These are phyloP conservation scores for Orbilia brochopaga DNA, from an alignment of 2,329 filamentous ascomycete species.

Conservation along the genomic window DNA sequence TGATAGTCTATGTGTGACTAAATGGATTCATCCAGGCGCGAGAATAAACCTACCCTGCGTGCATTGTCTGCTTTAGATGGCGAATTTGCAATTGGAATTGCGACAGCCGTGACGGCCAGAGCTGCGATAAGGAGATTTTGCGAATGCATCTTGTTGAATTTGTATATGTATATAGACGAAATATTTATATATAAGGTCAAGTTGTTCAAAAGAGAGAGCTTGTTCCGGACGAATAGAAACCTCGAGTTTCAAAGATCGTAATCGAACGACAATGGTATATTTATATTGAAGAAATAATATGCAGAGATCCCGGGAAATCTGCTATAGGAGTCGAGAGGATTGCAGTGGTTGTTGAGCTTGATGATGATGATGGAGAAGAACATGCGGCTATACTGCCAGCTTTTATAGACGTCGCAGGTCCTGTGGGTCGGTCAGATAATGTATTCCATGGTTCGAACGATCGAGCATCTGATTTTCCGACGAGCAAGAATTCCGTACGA, in stretches of 20 bases:
- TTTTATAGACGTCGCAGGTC: constrained; percentile 6
- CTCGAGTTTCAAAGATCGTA: constrained; percentile 14
- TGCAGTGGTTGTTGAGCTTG: constrained; percentile 12
- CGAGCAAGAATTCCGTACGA: no score
- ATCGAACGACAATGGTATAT: not conserved
- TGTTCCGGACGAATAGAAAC: constrained; percentile 6
- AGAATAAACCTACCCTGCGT: constrained; percentile 21
- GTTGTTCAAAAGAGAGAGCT: not conserved
- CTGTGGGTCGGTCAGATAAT: no score
- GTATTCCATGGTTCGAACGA: no score
- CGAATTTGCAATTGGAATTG: constrained; percentile 13
- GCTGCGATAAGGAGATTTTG: constrained; percentile 14
- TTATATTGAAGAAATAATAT: constrained; percentile 5
- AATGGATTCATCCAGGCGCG: no score
- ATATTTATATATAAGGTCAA: constrained; percentile 4
- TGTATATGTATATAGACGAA: constrained; percentile 8
- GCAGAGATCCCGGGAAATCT: constrained; percentile 42
- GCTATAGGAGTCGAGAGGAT: not conserved
- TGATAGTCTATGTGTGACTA: not conserved
- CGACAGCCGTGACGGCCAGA: constrained; percentile 17
- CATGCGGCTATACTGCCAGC: not conserved
- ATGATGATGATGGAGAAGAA: constrained; percentile 10
- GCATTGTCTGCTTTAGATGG: not conserved
- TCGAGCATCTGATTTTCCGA: no score
- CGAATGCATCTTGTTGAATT: constrained; percentile 31